Conservation (phyloP, 768 basidiomycete genomes). For the Russula vinacea region DNA sequence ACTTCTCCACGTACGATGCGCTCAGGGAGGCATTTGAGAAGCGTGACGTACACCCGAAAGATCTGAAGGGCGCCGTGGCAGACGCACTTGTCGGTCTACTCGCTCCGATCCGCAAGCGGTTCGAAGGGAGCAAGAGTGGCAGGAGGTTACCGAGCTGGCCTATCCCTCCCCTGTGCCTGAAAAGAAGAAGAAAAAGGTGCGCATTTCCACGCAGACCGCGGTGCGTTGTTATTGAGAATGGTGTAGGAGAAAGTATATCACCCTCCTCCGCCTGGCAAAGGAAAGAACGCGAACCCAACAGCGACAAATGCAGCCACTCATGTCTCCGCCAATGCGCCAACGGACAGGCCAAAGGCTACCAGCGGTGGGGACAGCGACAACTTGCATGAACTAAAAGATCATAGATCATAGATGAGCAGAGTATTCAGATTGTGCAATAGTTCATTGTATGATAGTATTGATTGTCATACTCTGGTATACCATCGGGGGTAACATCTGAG, state of each 20-base stretch:
- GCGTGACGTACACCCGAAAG: slow-evolving; percentile 82
- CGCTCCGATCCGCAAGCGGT: slow-evolving; percentile 76
- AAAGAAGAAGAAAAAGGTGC: slow-evolving; percentile 62
- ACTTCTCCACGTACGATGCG: slow-evolving; percentile 65
- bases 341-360: background rate
- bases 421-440: background rate
- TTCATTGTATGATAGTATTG: background rate
- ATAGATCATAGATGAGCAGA: slow-evolving; percentile 2
- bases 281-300: slow-evolving; percentile 48
- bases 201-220: slow-evolving; percentile 4
- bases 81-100: slow-evolving; percentile 72
- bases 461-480: background rate
- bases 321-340: background rate
- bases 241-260: slow-evolving; percentile 74
- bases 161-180: slow-evolving; percentile 75
- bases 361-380: background rate
- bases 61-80: slow-evolving; percentile 77
- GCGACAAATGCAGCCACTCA: background rate
- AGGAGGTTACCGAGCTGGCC: slow-evolving; percentile 67
- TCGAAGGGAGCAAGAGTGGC: slow-evolving; percentile 75
- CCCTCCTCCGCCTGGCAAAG: slow-evolving; percentile 79
- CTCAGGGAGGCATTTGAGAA: slow-evolving; percentile 71
- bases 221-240: slow-evolving; percentile 6
- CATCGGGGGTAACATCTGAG: background rate
- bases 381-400: background rate